Evolutionary conservation across 2,329 filamentous ascomycete genomes (phyloP).

Genomic region (Verticillium dahliae): DNA sequence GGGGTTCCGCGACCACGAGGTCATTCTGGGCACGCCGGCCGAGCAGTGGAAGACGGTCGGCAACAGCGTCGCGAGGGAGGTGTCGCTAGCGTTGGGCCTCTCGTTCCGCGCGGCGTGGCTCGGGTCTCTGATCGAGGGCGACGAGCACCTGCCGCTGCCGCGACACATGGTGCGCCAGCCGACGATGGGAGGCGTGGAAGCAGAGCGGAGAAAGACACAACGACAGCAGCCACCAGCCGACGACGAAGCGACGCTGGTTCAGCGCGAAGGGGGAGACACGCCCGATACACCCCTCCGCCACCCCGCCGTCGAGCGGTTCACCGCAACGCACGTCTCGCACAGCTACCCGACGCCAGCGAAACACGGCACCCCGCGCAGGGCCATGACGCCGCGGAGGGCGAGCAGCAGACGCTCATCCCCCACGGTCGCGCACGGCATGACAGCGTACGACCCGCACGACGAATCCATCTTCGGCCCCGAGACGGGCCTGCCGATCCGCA

Average conservation of each 20-base stretch:
- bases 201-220: neutral
- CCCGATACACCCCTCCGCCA: too few relatives aligned
- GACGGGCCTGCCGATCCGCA: neutral
- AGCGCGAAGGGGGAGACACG: neutral
- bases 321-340: too few relatives aligned
- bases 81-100: conserved; percentile 61
- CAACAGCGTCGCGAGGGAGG: conserved; percentile 67
- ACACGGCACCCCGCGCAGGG: neutral
- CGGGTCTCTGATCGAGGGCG: conserved; percentile 21
- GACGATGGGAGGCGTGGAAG: neutral
- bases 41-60: conserved; percentile 64
- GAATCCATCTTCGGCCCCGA: neutral
- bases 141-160: conserved; percentile 2
- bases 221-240: neutral
- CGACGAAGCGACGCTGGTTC: neutral
- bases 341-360: too few relatives aligned
- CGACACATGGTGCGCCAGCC: neutral
- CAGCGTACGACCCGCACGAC: neutral
- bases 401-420: neutral
- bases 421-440: neutral
- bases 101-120: conserved; percentile 53
- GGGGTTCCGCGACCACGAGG: conserved; percentile 62
- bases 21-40: conserved; percentile 51
- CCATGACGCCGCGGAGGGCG: neutral
- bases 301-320: too few relatives aligned